phyloP scores from a whole-genome alignment of 306 rosid species.

The Dalbergia cochinchinensis region DNA sequence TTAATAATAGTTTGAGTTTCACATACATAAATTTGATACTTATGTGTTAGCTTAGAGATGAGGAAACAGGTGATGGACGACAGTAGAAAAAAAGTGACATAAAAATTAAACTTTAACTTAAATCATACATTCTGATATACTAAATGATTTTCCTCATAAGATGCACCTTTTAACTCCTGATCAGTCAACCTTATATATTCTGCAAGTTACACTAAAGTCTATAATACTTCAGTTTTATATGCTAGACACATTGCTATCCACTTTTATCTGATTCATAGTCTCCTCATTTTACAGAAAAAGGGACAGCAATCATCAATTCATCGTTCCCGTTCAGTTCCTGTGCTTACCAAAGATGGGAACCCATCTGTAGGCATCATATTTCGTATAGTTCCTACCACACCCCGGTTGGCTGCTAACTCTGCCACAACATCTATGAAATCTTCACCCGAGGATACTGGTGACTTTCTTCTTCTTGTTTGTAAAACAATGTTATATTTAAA shows the following conservation, averaged over 20 bases:
- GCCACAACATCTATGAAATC: constrained; percentile 11
- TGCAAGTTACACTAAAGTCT: background rate
- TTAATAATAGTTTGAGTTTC: background rate
- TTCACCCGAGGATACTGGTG: constrained; percentile 23
- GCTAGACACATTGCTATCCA: constrained; percentile 13
- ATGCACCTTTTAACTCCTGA: background rate
- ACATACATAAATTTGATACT: background rate
- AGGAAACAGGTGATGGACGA: too few relatives aligned
- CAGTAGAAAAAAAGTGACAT: too few relatives aligned
- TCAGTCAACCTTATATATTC: background rate
- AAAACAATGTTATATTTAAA: background rate
- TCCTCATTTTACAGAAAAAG: constrained; percentile 55
- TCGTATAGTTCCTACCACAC: constrained; percentile 45
- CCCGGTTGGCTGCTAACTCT: constrained; percentile 18
- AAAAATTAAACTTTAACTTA: background rate
- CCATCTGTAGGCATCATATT: constrained; percentile 12
- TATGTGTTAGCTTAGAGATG: background rate
- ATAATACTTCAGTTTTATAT: background rate
- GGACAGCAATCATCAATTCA: constrained; percentile 33
- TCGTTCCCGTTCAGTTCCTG: constrained; percentile 36
- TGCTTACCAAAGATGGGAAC: constrained; percentile 15
- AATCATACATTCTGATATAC: constrained; percentile 16
- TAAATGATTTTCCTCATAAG: background rate
- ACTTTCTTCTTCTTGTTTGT: constrained; percentile 29
- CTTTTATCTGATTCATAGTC: background rate